Percentiles rank a stretch among this genome's conserved stretches.
phyloP scores from a whole-genome alignment of 345 rosid genomes.

The Rhodamnia rubescens region DNA sequence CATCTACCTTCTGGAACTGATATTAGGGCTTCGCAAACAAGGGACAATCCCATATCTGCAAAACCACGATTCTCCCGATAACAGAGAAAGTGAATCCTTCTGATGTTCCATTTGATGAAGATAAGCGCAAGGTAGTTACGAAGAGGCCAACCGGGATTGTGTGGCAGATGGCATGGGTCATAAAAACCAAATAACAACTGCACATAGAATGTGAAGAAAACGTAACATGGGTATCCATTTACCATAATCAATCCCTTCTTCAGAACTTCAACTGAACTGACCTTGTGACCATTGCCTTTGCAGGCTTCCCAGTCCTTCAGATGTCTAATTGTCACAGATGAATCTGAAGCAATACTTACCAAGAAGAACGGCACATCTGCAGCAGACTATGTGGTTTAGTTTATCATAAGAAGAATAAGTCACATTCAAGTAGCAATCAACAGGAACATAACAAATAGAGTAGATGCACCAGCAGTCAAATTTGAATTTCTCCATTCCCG shows the following conservation, averaged over 20 bases:
- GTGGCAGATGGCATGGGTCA: conserved; percentile 87
- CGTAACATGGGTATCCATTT: not conserved
- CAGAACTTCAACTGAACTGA: conserved; percentile 1
- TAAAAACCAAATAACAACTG: conserved; percentile 85
- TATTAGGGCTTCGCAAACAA: conserved; percentile 66
- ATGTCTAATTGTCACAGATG: conserved; percentile 44
- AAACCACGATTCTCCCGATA: conserved; percentile 89
- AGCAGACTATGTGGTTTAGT: not conserved
- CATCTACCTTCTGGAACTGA: conserved; percentile 54
- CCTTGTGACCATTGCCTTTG: conserved; percentile 61
- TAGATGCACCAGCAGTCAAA: conserved; percentile 43
- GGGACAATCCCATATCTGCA: conserved; percentile 70
- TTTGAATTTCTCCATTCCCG: conserved; percentile 73
- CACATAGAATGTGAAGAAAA: not conserved
- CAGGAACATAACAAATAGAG: not conserved
- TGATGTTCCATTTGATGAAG: conserved; percentile 61
- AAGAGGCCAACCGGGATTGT: conserved; percentile 95
- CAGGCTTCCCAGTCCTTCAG: conserved; percentile 65
- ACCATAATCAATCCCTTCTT: not conserved
- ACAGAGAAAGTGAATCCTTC: conserved; percentile 59
- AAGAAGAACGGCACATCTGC: conserved; percentile 87
- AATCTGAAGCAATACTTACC: conserved; percentile 45
- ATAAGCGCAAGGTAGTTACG: conserved; percentile 80
- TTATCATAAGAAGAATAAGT: not conserved
- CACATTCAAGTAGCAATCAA: not conserved